Conservation (phyloP, 495 filamentous ascomycete species). For the Aspergillus baeticus region DNA sequence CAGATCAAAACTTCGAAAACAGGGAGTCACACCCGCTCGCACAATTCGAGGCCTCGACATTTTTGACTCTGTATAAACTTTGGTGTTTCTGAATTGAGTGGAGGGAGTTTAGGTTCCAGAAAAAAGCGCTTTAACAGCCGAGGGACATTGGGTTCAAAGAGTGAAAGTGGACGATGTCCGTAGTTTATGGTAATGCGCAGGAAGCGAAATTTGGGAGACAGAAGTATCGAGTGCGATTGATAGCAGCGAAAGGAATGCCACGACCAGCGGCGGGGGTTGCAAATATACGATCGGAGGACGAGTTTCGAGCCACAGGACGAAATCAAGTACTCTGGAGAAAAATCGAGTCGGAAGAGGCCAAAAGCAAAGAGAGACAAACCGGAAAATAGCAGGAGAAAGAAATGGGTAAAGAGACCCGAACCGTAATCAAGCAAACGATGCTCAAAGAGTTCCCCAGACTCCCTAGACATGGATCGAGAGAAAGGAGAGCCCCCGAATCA, state of each 20-base stretch:
- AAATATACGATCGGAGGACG: constrained; percentile 11
- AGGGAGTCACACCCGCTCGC: constrained; percentile 64
- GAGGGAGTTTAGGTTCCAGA: background rate
- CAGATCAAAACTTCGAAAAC: background rate
- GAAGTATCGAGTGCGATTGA: constrained; percentile 12
- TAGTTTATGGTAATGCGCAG: constrained; percentile 1
- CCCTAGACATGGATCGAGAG: constrained; percentile 21
- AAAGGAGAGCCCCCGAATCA: constrained; percentile 34
- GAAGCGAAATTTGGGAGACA: constrained; percentile 13
- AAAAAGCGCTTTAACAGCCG: constrained; percentile 11
- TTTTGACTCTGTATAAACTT: constrained; percentile 12
- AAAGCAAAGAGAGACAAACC: constrained; percentile 20
- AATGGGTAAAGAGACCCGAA: constrained; percentile 17
- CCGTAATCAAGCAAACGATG: constrained; percentile 8
- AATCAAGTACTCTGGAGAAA: constrained; percentile 36
- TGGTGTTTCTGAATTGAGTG: constrained; percentile 16
- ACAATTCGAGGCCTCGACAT: constrained; percentile 80
- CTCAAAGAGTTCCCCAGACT: constrained; percentile 34
- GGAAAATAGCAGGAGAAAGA: constrained; percentile 5
- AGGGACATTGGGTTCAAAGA: constrained; percentile 12
- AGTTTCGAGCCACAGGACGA: constrained; percentile 16
- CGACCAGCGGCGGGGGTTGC: constrained; percentile 28
- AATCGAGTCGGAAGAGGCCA: constrained; percentile 17
- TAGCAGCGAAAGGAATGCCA: constrained; percentile 21
- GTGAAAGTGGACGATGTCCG: constrained; percentile 9